These are phyloP conservation scores for Serendipita sp. DNA, from an alignment of 768 basidiomycete genomes.

Conservation along the genomic window DNA sequence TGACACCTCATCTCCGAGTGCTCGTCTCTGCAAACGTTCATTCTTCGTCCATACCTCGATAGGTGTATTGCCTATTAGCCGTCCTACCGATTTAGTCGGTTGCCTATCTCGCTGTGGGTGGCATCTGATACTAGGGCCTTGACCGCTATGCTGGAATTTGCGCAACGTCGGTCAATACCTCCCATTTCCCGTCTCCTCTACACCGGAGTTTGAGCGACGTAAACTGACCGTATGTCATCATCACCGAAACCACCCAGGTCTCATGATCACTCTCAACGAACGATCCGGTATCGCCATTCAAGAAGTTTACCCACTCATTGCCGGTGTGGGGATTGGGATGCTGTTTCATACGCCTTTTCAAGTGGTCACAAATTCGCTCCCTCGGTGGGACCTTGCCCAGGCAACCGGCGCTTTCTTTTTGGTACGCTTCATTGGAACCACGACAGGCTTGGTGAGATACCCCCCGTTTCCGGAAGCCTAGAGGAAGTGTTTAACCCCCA, in stretches of 20 bases:
- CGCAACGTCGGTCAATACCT: slow-evolving; percentile 29
- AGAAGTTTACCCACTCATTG: slow-evolving; percentile 45
- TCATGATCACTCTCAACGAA: slow-evolving; percentile 47
- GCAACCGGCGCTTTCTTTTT: slow-evolving; percentile 80
- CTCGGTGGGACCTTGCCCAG: slow-evolving; percentile 49
- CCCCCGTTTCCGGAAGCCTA: neutral
- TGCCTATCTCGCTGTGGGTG: too few relatives aligned
- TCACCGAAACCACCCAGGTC: slow-evolving; percentile 28
- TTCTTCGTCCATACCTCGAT: too few relatives aligned
- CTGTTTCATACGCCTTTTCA: slow-evolving; percentile 77
- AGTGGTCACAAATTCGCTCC: slow-evolving; percentile 51
- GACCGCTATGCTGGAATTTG: too few relatives aligned
- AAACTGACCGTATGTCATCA: too few relatives aligned
- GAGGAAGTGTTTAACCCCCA: slow-evolving; percentile 10
- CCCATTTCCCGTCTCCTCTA: slow-evolving; percentile 46
- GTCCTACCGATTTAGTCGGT: too few relatives aligned
- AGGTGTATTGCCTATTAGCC: too few relatives aligned
- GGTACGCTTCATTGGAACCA: slow-evolving; percentile 74
- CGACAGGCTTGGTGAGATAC: slow-evolving; percentile 52
- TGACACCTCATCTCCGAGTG: too few relatives aligned
- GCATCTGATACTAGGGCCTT: too few relatives aligned
- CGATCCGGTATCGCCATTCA: slow-evolving; percentile 30
- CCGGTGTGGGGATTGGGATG: slow-evolving; percentile 68
- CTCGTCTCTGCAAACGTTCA: too few relatives aligned
- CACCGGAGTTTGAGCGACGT: too few relatives aligned